Conservation (phyloP, 2,329 filamentous ascomycete genomes). For the Parasarocladium wereldwijsianum region DNA sequence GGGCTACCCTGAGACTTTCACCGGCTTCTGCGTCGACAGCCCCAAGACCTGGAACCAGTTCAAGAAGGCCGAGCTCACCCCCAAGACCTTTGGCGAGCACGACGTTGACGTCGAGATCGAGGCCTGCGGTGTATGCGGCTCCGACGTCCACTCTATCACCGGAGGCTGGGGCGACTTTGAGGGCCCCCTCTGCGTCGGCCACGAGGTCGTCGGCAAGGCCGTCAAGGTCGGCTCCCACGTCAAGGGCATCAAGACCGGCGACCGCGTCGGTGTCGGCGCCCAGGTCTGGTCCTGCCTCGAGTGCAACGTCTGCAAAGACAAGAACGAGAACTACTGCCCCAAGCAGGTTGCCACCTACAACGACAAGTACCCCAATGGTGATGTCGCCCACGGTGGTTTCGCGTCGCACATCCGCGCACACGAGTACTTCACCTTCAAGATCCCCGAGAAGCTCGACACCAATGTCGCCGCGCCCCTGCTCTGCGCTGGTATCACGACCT, state of each 20-base stretch:
- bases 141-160: constrained; percentile 43
- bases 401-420: constrained; percentile 33
- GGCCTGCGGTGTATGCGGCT: constrained; percentile 50
- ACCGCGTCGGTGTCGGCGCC: constrained; percentile 49
- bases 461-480: constrained; percentile 51
- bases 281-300: constrained; percentile 43
- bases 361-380: constrained; percentile 40
- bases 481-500: constrained; percentile 65
- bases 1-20: constrained; percentile 29
- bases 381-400: constrained; percentile 50
- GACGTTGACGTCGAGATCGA: constrained; percentile 55
- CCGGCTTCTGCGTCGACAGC: constrained; percentile 26
- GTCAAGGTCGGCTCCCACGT: constrained; percentile 29
- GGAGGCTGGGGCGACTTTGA: constrained; percentile 38
- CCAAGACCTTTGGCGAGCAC: constrained; percentile 20
- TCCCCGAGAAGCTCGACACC: constrained; percentile 35
- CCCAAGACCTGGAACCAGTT: constrained; percentile 27
- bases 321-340: constrained; percentile 36
- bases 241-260: constrained; percentile 39
- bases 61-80: constrained; percentile 20
- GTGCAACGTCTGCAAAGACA: constrained; percentile 28
- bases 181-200: constrained; percentile 6
- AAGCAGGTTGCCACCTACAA: constrained; percentile 41
- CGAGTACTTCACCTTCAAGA: constrained; percentile 44
- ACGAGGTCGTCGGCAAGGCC: constrained; percentile 41